phyloP scores from a whole-genome alignment of 257 asterid genomes.

The Nicotiana paniculata region DNA sequence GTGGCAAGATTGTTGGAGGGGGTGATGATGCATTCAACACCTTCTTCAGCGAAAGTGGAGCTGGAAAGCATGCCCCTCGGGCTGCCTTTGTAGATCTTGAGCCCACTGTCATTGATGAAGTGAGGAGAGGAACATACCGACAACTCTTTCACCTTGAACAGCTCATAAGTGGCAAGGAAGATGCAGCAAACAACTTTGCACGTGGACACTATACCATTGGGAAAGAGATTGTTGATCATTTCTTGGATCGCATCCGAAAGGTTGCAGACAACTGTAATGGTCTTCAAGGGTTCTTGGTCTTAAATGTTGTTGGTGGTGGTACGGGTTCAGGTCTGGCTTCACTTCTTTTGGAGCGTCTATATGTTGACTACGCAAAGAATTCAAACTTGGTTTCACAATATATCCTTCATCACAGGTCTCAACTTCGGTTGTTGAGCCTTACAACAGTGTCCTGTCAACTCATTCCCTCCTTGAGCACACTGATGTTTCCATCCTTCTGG shows the following conservation, averaged over 20 bases:
- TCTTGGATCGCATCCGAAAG: slow-evolving; percentile 18
- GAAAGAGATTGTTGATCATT: slow-evolving; percentile 22
- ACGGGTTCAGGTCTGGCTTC: slow-evolving; percentile 24
- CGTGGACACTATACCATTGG: slow-evolving; percentile 26
- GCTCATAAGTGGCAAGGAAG: slow-evolving; percentile 24
- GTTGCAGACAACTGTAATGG: slow-evolving; percentile 23
- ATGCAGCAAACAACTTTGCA: slow-evolving; percentile 23
- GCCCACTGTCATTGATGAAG: slow-evolving; percentile 26
- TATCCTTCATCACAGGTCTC: slow-evolving; percentile 23
- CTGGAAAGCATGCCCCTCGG: slow-evolving; percentile 23
- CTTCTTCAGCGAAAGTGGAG: slow-evolving; percentile 23
- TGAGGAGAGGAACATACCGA: slow-evolving; percentile 18
- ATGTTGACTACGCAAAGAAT: slow-evolving; percentile 21
- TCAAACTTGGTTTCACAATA: slow-evolving; percentile 22
- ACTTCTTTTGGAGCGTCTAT: slow-evolving; percentile 18
- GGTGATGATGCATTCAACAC: slow-evolving; percentile 28
- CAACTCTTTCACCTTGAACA: slow-evolving; percentile 24
- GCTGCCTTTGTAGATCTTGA: slow-evolving; percentile 26
- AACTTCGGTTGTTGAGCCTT: slow-evolving; percentile 23
- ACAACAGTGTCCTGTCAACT: slow-evolving; percentile 24
- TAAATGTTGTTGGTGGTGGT: slow-evolving; percentile 20
- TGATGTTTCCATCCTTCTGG: slow-evolving; percentile 17
- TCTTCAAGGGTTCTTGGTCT: slow-evolving; percentile 18
- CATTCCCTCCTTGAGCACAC: slow-evolving; percentile 25
- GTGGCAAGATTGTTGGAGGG: slow-evolving; percentile 19